Percentiles rank a stretch among this genome's conserved stretches.
Evolutionary conservation across 768 basidiomycete species (phyloP).

Genomic region (Suillus alpinus): DNA sequence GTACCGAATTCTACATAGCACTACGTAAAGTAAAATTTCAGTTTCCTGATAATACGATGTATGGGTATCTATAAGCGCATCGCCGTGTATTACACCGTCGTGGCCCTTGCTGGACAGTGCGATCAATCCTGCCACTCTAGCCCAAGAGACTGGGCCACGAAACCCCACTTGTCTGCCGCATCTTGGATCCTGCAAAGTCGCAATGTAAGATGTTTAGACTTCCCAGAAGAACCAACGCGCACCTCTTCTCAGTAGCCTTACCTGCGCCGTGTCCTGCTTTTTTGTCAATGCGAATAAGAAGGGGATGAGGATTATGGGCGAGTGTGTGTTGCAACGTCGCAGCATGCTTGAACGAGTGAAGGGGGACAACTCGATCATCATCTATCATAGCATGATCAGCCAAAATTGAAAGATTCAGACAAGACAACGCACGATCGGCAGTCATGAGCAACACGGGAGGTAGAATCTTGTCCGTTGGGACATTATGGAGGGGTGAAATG

Average conservation of each 20-base stretch:
- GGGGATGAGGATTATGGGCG: slow-evolving; percentile 66
- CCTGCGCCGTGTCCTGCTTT: slow-evolving; percentile 82
- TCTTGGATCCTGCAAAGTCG: slow-evolving; percentile 59
- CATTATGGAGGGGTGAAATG: slow-evolving; percentile 78
- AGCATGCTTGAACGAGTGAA: slow-evolving; percentile 82
- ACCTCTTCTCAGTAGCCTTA: slow-evolving; percentile 72
- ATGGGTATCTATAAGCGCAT: neutral
- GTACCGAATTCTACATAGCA: neutral
- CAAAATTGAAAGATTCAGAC: neutral
- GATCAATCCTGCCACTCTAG: slow-evolving; percentile 34
- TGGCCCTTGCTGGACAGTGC: neutral
- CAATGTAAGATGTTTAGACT: neutral
- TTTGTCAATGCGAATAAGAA: slow-evolving; percentile 75
- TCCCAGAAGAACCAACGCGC: slow-evolving; percentile 3
- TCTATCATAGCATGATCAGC: slow-evolving; percentile 38
- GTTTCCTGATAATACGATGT: neutral
- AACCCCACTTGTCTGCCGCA: slow-evolving; percentile 74
- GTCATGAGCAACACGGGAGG: slow-evolving; percentile 77
- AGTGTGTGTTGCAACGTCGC: slow-evolving; percentile 71
- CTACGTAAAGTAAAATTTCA: neutral
- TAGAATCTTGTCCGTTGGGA: slow-evolving; percentile 55
- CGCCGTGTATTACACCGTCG: neutral
- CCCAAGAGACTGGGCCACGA: slow-evolving; percentile 66
- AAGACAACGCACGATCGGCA: slow-evolving; percentile 64
- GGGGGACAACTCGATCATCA: slow-evolving; percentile 83